Percentiles rank a stretch among this genome's conserved stretches.
These are phyloP conservation scores for Gossypioides kirkii DNA, from an alignment of 345 rosid species.

Conservation along the genomic window DNA sequence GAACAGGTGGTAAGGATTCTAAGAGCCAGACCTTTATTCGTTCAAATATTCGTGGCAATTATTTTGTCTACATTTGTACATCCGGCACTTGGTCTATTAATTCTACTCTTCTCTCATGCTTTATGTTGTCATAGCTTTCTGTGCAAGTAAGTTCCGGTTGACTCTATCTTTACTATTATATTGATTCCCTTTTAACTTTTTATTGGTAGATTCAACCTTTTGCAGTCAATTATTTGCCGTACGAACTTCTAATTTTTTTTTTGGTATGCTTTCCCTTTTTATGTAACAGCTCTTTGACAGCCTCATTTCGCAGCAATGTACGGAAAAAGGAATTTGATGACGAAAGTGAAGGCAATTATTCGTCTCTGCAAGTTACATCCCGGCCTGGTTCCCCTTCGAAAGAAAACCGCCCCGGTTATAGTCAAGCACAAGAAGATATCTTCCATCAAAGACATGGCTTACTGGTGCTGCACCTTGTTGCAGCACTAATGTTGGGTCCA, in stretches of 20 bases:
- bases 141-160: constrained; percentile 50
- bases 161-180: background rate
- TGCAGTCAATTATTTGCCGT: background rate
- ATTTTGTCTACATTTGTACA: constrained; percentile 68
- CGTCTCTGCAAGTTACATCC: constrained; percentile 30
- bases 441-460: constrained; percentile 74
- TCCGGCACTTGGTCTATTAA: constrained; percentile 78
- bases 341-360: constrained; percentile 28
- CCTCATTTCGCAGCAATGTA: constrained; percentile 54
- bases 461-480: constrained; percentile 67
- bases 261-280: constrained; percentile 8
- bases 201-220: background rate
- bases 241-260: constrained; percentile 2
- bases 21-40: constrained; percentile 48
- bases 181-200: background rate
- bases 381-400: constrained; percentile 30
- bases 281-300: constrained; percentile 53
- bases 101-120: constrained; percentile 57
- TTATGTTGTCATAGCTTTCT: constrained; percentile 67
- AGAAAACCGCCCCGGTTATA: constrained; percentile 40
- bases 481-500: constrained; percentile 77
- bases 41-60: constrained; percentile 49
- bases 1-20: constrained; percentile 68
- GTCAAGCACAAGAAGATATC: constrained; percentile 70
- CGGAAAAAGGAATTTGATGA: constrained; percentile 43